Base-by-base conservation (phyloP, 192 early-diverging fungal species). In the Kickxella alabastrina region DNA sequence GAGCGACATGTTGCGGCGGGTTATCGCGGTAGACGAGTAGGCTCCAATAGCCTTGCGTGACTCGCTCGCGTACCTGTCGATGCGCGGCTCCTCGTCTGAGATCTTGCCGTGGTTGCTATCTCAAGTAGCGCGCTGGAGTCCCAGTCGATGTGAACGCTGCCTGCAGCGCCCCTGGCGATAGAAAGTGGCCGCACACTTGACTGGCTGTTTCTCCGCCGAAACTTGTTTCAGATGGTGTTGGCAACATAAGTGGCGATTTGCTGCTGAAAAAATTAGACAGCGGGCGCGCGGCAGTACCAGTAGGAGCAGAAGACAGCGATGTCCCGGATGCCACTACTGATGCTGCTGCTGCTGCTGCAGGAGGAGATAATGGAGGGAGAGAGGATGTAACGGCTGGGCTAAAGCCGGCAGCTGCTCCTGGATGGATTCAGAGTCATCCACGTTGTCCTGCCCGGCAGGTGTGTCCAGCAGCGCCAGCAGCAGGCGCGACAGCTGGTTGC, bases 21-120 rank as follows among this genome's bases (percentile, higher is more conserved):
- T 31, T 3, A 18, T 18, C 15, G 44, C 10, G 44, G 13, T 31
- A n/a, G 28, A 29, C 19, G 29, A 40, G 22, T 27, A 29, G 7
- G 35, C 41, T 19, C 54, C 71, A 0, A 74, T 62, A 10, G 71
- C 71, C 38, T 55, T 54, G 41, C 60, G 71, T 22, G 59, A 46
- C 52, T 73, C 62, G 7, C 44, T 35, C 9, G 53, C 53, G 28
- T 73, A 73, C 31, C 54, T 43, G 51, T 74, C 71, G 6, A 10
- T 38, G 1, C 18, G 17, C 23, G 47, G 12, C 32, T 58, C 56
- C 3, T 47, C 34, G 10, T 36, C 49, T 1, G 54, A 38, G 3
- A 66, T 27, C 10, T 17, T 28, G 14, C 64, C 64, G 36, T 54
- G 51, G 27, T 15, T 4, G 69, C 35, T 6, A 67, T 45, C n/a